Base-by-base conservation (phyloP, 1,139 yeast genomes). In the Saccharomycopsis hybrid region DNA sequence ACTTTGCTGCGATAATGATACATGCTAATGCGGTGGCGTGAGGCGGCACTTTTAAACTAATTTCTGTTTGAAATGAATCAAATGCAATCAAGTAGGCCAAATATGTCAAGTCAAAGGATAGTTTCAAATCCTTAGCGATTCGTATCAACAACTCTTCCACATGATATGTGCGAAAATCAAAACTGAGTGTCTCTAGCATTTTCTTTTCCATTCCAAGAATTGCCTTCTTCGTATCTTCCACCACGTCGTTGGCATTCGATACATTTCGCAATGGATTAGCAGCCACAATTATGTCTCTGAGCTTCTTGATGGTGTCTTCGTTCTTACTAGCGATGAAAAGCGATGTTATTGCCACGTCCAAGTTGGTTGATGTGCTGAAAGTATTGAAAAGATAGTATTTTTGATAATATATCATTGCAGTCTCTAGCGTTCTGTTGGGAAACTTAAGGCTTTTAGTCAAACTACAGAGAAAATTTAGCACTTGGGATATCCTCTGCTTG, bases 221-320 rank as follows among this genome's bases (percentile, higher is more conserved):
- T 33, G 71, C 68, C 57, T 74, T 79, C 48, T 84, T 70, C 64
- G 73, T 83, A 58, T 60, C 64, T 52, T 74, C 88, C 5, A 66
- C 71, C 3, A 41, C n/a, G 9, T 50, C 53, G 28, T 43, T 2
- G 58, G 50, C 4, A 56, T 60, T 52, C 60, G 49, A 27, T 32
- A 28, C 30, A 28, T 46, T 46, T 45, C 50, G 43, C 39, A 52
- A 28, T 5, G 43, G 51, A 49, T 59, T 54, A 48, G 63, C 62
- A 0, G 67, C 69, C 29, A 63, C 62, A 5, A 66, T 59, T 44
- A 84, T 75, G 48, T 86, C 92, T 53, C 80, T 72, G 18, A 85
- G 67, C 59, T 86, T 85, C 65, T 90, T 90, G 40, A 90, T 82
- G 41, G 95, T 89, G 62, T 90, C 97, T 61, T 88, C 96, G 58